These are phyloP conservation scores for Rhizophora apiculata DNA, from an alignment of 345 rosid species.

Conservation along the genomic window DNA sequence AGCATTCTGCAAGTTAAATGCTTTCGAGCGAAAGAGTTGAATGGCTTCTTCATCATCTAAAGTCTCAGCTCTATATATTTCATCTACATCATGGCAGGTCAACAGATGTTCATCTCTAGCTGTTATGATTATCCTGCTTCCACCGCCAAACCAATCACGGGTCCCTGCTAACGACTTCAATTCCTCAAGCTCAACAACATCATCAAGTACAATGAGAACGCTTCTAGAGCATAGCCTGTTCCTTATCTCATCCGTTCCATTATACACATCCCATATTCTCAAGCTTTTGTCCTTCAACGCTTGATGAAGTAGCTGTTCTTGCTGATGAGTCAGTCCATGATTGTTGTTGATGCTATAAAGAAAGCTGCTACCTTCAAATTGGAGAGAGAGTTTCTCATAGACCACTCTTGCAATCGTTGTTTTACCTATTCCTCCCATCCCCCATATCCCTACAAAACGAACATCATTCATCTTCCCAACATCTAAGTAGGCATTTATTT, in stretches of 20 bases:
- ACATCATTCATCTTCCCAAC: neutral
- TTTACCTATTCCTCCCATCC: conserved; percentile 25
- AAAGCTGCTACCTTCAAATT: conserved; percentile 28
- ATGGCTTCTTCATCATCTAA: conserved; percentile 14
- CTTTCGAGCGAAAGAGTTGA: conserved; percentile 10
- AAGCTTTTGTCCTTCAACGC: neutral
- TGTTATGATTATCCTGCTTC: conserved; percentile 25
- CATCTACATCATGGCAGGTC: neutral
- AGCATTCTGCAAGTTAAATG: neutral
- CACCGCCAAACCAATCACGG: conserved; percentile 11
- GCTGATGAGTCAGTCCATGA: conserved; percentile 16
- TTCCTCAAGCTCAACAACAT: neutral
- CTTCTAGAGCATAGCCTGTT: conserved; percentile 2
- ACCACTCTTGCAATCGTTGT: conserved; percentile 20
- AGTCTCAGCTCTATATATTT: conserved; percentile 7
- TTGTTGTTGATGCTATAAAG: conserved; percentile 11
- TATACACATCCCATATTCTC: conserved; percentile 1
- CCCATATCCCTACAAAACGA: conserved; percentile 22
- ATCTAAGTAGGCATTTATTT: conserved; percentile 3
- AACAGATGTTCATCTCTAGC: conserved; percentile 12
- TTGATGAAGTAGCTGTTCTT: conserved; percentile 20
- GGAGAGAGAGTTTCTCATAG: conserved; percentile 8
- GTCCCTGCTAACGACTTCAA: neutral
- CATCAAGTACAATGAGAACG: conserved; percentile 17
- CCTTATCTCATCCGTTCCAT: conserved; percentile 4